These are phyloP conservation scores for Epicoccum sorghinum DNA, from an alignment of 2,329 filamentous ascomycete species.

Conservation along the genomic window DNA sequence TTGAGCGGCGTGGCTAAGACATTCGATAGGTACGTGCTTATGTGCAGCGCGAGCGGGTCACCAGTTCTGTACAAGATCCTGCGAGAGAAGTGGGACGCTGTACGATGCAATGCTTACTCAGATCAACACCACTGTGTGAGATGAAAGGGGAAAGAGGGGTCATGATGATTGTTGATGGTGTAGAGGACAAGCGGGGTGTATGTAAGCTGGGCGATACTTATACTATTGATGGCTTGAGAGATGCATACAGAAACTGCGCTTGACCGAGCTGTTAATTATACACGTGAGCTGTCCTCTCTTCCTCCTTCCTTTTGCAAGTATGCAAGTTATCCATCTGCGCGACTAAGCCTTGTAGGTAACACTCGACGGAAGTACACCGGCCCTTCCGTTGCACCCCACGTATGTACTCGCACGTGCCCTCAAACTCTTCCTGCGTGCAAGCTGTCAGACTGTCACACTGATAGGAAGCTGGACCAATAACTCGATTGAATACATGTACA, in stretches of 20 bases:
- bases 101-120: slow-evolving; percentile 10
- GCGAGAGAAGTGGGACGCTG: neutral
- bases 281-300: neutral
- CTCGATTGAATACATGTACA: neutral
- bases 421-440: neutral
- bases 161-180: neutral
- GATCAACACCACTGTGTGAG: neutral
- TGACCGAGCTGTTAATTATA: neutral
- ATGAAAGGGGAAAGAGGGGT: neutral
- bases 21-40: slow-evolving; percentile 19
- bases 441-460: no score
- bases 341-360: slow-evolving; percentile 1
- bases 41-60: slow-evolving; percentile 1
- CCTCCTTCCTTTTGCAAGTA: neutral
- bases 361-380: neutral
- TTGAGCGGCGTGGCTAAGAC: slow-evolving; percentile 12
- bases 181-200: neutral
- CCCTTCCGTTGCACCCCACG: neutral
- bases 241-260: neutral
- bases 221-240: neutral
- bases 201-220: neutral
- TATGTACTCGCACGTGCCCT: neutral
- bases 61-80: slow-evolving; percentile 8
- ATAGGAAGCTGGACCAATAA: no score
- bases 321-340: neutral